These are phyloP conservation scores for button mushroom (Agaricus bisporus) DNA, from an alignment of 768 basidiomycete species.

Conservation along the genomic window DNA sequence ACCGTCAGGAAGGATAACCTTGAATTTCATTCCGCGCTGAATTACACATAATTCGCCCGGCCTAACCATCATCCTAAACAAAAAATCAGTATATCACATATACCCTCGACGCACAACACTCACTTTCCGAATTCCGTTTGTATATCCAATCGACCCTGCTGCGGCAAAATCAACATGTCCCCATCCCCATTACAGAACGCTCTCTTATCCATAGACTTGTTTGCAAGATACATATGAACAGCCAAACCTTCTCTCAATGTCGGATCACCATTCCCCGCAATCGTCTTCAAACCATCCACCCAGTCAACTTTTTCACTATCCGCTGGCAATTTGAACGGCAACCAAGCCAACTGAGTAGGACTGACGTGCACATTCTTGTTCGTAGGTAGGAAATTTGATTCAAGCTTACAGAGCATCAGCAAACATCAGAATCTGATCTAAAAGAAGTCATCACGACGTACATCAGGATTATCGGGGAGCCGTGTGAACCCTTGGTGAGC, in stretches of 20 bases:
- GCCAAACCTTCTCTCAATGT: conserved; percentile 60
- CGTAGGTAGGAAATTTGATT: conserved; percentile 52
- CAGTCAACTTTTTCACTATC: conserved; percentile 41
- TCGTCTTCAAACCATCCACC: conserved; percentile 53
- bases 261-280: conserved; percentile 59
- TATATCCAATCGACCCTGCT: conserved; percentile 59
- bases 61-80: conserved; percentile 47
- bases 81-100: background rate
- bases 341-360: conserved; percentile 64
- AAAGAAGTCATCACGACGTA: conserved; percentile 21
- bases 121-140: conserved; percentile 67
- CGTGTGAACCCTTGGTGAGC: conserved; percentile 56
- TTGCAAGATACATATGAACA: conserved; percentile 56
- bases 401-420: conserved; percentile 33
- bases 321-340: conserved; percentile 50
- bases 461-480: conserved; percentile 53
- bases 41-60: conserved; percentile 63
- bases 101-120: conserved; percentile 14
- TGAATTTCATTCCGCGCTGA: conserved; percentile 63
- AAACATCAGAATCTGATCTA: background rate
- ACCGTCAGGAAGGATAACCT: conserved; percentile 51
- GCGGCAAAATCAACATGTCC: conserved; percentile 61
- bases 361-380: conserved; percentile 57
- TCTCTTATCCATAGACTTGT: conserved; percentile 51
- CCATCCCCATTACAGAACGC: conserved; percentile 62